These are phyloP conservation scores for Elaeis guineensis DNA, from an alignment of 176 grass and related monocot species.

Conservation along the genomic window DNA sequence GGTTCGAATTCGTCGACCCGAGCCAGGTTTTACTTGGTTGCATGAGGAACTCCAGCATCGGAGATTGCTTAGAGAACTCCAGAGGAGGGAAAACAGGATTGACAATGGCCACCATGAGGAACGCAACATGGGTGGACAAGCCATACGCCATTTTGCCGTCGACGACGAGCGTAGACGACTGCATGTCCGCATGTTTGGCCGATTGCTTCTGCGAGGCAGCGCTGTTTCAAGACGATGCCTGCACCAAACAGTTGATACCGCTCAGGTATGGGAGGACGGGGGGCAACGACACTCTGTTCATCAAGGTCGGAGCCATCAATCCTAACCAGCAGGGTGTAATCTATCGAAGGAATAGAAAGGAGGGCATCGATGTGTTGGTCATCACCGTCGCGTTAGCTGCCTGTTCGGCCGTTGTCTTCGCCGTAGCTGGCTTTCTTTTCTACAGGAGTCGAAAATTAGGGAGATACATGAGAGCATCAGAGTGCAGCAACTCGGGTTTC, in stretches of 20 bases:
- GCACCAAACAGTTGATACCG: conserved; percentile 33
- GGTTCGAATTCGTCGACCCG: too few relatives aligned
- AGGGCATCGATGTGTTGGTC: too few relatives aligned
- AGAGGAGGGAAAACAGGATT: neutral
- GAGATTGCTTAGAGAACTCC: too few relatives aligned
- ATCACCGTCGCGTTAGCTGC: too few relatives aligned
- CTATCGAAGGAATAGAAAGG: too few relatives aligned
- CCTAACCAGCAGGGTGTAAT: too few relatives aligned
- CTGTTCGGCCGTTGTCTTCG: too few relatives aligned
- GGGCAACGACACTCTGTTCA: conserved; percentile 31
- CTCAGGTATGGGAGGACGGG: conserved; percentile 25
- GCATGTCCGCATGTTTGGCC: conserved; percentile 18
- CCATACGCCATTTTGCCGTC: conserved; percentile 8
- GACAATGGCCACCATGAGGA: conserved; percentile 8
- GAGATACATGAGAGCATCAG: conserved; percentile 1
- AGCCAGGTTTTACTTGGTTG: too few relatives aligned
- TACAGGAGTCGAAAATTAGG: too few relatives aligned
- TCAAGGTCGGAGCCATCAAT: conserved; percentile 24
- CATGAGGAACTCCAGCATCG: too few relatives aligned
- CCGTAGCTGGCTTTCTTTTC: too few relatives aligned
- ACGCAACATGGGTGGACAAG: conserved; percentile 24
- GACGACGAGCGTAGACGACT: conserved; percentile 29
- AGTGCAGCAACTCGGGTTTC: neutral
- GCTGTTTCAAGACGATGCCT: conserved; percentile 15
- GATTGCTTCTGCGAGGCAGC: conserved; percentile 36